Base-by-base conservation (phyloP, 306 rosid genomes). In the Sicyos edulis region DNA sequence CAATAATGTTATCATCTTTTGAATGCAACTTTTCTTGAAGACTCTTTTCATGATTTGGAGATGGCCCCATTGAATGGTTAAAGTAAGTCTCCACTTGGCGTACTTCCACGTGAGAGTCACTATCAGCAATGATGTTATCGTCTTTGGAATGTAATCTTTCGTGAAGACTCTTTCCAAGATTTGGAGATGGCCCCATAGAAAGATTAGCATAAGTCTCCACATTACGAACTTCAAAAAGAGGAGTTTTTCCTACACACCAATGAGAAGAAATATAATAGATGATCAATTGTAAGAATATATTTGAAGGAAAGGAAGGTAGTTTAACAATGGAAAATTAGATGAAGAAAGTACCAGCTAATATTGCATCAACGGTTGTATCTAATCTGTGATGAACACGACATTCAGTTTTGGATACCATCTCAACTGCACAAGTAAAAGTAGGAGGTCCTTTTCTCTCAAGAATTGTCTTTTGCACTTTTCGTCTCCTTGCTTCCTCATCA, bases 381-480 rank as follows among this genome's bases (percentile, higher is more conserved):
- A 95, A 75, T 84, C 95, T 87, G 85, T 86, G 95, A 84, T 95
- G 97, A 78, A 95, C 91, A 12, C 89, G 97, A 29, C 89, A 88
- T 75, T 91, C 92, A 16, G 95, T 85, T 85, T 95, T 95, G 53
- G 99, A 95, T 82, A 95, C 86, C 88, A 95, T 78, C 90, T 95
- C 99, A 80, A 95, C 89, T 26, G 96, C 97, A 63, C 97, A 95
- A n/a, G 95, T 83, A 87, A 95, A 91, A 61, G 99, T 91, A 65
- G 99, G 82, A 54, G 97, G 86, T 34, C 97, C 97, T 85, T 87
- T 86, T 82, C 99, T 86, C 82, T 95, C 99, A 80, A 95, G 97
- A 82, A 95, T 91, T 84, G 99, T 91, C 88, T 95, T 95, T 85
- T 91, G 99, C 62, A 91, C 97, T 88, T 91, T 95, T 82, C 99